A percentile compares a stretch with the other conserved stretches of the same genome.
These are phyloP conservation scores for Lactarius hatsudake DNA, from an alignment of 768 basidiomycete genomes.

Conservation along the genomic window DNA sequence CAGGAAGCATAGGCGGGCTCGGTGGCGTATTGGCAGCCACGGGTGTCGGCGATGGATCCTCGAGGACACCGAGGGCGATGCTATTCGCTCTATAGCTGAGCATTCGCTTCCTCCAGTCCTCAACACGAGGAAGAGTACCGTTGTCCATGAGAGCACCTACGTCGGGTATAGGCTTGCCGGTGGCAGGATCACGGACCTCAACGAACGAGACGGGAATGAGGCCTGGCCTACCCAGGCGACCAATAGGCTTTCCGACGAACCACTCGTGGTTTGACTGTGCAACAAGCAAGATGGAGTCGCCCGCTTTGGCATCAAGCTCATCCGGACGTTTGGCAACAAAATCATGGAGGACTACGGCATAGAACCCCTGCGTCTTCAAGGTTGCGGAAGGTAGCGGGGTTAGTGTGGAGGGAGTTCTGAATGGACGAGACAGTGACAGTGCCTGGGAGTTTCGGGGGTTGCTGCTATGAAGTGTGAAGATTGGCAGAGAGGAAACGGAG, in stretches of 20 bases:
- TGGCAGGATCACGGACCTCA: conserved; percentile 89
- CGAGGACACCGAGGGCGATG: conserved; percentile 93
- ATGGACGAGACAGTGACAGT: conserved; percentile 23
- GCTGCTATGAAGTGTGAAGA: conserved; percentile 11
- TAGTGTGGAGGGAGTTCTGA: conserved; percentile 36
- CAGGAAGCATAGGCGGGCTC: conserved; percentile 55
- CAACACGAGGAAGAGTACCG: conserved; percentile 91
- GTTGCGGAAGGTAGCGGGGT: conserved; percentile 13
- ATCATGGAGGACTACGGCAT: conserved; percentile 94
- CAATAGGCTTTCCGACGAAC: conserved; percentile 99
- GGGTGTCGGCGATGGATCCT: conserved; percentile 47
- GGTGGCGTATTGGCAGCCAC: conserved; percentile 34
- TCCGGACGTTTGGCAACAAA: conserved; percentile 92
- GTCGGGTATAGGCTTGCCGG: conserved; percentile 75
- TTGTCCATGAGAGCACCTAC: conserved; percentile 76
- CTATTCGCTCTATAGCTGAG: conserved; percentile 94
- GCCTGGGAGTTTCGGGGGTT: conserved; percentile 13
- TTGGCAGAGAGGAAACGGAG: conserved; percentile 14
- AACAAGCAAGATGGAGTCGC: conserved; percentile 93
- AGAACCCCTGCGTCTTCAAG: conserved; percentile 63
- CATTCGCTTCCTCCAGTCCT: conserved; percentile 97
- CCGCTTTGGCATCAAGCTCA: conserved; percentile 91
- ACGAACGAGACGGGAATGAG: conserved; percentile 97
- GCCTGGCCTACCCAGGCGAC: conserved; percentile 89
- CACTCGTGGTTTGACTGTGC: conserved; percentile 99